Percentiles rank a stretch among this genome's conserved stretches.
These are phyloP conservation scores for Tetrastigma voinierianum DNA, from an alignment of 164 flowering plant species.

Conservation along the genomic window DNA sequence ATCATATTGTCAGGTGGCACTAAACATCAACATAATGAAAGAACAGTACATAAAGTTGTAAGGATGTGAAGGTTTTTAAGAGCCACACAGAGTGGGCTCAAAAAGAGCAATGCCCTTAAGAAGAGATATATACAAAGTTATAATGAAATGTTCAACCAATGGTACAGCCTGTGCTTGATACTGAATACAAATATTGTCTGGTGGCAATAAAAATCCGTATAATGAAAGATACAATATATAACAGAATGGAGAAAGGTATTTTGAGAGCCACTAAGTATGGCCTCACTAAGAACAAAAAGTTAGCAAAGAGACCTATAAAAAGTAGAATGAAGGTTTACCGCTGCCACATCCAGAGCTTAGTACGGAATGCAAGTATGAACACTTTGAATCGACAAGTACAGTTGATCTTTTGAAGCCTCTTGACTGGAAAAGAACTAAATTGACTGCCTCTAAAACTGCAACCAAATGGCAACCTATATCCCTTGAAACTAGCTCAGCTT, in stretches of 20 bases:
- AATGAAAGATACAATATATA: too few species aligned
- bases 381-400: constrained; percentile 49
- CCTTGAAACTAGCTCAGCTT: constrained; percentile 60
- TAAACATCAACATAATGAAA: background rate
- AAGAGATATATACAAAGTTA: too few species aligned
- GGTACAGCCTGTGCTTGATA: too few species aligned
- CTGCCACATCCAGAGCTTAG: constrained; percentile 55
- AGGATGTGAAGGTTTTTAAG: too few species aligned
- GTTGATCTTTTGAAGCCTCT: constrained; percentile 60
- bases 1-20: background rate
- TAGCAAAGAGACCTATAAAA: background rate
- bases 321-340: constrained; percentile 31
- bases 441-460: constrained; percentile 64
- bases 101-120: too few species aligned
- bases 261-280: background rate
- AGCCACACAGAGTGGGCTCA: too few species aligned
- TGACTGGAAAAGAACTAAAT: constrained; percentile 52
- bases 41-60: too few species aligned
- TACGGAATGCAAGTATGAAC: constrained; percentile 60
- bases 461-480: constrained; percentile 66
- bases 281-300: background rate
- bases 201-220: too few species aligned
- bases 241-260: too few species aligned
- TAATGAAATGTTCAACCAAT: too few species aligned
- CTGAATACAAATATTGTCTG: too few species aligned